phyloP scores from a whole-genome alignment of 2,329 filamentous ascomycete genomes.

The Botryotinia calthae region DNA sequence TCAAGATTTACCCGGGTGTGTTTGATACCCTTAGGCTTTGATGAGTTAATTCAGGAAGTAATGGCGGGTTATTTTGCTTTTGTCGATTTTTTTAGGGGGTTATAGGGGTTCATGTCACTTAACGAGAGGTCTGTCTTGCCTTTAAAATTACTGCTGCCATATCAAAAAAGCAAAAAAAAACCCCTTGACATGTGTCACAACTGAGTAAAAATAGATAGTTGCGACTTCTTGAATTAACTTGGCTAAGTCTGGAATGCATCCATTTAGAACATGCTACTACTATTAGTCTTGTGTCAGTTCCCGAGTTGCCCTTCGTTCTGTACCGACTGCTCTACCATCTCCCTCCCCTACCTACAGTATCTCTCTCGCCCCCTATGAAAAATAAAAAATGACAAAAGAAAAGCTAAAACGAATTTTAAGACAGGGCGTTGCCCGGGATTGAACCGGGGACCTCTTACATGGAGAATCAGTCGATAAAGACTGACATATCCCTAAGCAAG shows the following conservation, averaged over 20 bases:
- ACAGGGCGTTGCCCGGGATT: constrained; percentile 15
- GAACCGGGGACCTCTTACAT: constrained; percentile 23
- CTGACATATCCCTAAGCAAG: constrained; percentile 13
- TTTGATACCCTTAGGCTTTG: not conserved
- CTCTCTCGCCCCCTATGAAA: too few relatives aligned
- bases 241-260: not conserved
- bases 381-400: not conserved
- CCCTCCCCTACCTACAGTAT: too few relatives aligned
- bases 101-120: not conserved
- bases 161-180: not conserved
- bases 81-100: not conserved
- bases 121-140: not conserved
- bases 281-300: not conserved
- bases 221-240: not conserved
- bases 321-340: not conserved
- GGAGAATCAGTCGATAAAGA: not conserved
- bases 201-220: not conserved
- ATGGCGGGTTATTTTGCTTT: not conserved
- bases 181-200: not conserved
- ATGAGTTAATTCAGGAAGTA: not conserved
- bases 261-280: not conserved
- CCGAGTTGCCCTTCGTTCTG: not conserved
- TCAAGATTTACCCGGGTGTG: constrained; percentile 13
- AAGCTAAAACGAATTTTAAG: accelerated
- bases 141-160: not conserved